Base-by-base conservation (phyloP, 331 rosid genomes). In the Malus hybrid region DNA sequence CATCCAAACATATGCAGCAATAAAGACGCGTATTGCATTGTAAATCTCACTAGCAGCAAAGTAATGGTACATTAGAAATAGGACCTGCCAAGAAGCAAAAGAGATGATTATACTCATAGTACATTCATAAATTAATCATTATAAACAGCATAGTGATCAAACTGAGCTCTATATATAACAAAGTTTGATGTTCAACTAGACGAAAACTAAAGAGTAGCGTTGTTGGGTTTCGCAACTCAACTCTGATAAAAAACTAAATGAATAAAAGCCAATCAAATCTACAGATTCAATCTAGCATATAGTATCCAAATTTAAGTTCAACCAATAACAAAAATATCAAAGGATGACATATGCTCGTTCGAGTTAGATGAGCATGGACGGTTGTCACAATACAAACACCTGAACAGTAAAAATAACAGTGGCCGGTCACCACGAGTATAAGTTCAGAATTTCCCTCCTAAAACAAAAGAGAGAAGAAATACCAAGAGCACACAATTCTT, bases 1-100 rank as follows among this genome's bases (percentile, higher is more conserved):
- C 97, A 95, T 90, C 97, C 97, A 95, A 84, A 95, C 97, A 88
- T 95, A 95, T 24, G 99, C 99, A 73, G 99, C 99, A 92, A 95
- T 95, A 81, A 92, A 95, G 42, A 95, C 20, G 42, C 97, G 93
- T 32, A 95, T 92, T 67, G 99, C 97, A 73, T 95, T 95, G 86
- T 95, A 95, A 76, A 95, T 95, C 90, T 95, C 99, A 20, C 87
- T 83, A 19, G 99, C 97, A 81, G 97, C 97, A 81, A 95, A 95
- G 88, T 95, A 95, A 80, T 95, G 99, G 73, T 95, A 95, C 91
- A 95, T 86, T 63, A 95, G 80, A 88, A 95, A 95, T 48, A 95
- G 93, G 80, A 92, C 97, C 99, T 95, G 98, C 75, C 75, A 68
- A 65, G 69, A 77, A 67, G 61, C 66, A 63, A 81, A 86, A 68